Base-by-base conservation (phyloP, 1,284 basidiomycete species). In the Marasmius sp. region DNA sequence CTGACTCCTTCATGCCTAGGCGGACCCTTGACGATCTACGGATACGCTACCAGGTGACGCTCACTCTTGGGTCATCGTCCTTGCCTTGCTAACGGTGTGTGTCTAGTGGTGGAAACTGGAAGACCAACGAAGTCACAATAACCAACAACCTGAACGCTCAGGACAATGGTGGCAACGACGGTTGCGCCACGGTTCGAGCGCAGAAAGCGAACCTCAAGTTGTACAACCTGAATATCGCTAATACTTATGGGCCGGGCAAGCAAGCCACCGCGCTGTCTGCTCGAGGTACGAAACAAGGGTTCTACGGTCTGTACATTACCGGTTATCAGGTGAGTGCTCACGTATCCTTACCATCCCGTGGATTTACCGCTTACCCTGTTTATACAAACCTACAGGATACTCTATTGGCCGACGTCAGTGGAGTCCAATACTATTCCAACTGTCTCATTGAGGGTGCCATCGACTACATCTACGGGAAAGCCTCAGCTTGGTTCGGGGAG, bases 401-500 rank as follows among this genome's bases (percentile, higher is more conserved):
- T 11, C 61, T 66, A 8, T 57, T 68, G n/a, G 65, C 65, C 5
- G 67, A 66, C 43, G 63, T 58, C 36, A 60, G 60, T 6, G 65
- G 61, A 4, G 57, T 45, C 53, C 67, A 68, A 59, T 68, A 66
- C 47, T 68, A 68, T 61, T 65, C 69, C 61, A 72, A 72, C 59
- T 70, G 70, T 49, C 67, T 64, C 41, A 71, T 72, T 50, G 67
- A 69, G 56, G 70, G 70, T 16, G 70, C 70, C 1, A 68, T 71
- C 14, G 69, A 72, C 64, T 72, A 71, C 49, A 72, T 72, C 27
- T 72, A 71, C 34, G 70, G 70, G 6, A 62, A 59, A 6, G 69
- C 70, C 11, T 69, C 69, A 5, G 69, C 69, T 12, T 72, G 70
- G 70, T 71, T 72, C 50, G 70, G 70, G 16, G 69, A 72, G 61